Evolutionary conservation across 805 yeast species (phyloP), one percentile per base, ranked within the genome.

Genomic region (Sugiyamaella marilandica): DNA sequence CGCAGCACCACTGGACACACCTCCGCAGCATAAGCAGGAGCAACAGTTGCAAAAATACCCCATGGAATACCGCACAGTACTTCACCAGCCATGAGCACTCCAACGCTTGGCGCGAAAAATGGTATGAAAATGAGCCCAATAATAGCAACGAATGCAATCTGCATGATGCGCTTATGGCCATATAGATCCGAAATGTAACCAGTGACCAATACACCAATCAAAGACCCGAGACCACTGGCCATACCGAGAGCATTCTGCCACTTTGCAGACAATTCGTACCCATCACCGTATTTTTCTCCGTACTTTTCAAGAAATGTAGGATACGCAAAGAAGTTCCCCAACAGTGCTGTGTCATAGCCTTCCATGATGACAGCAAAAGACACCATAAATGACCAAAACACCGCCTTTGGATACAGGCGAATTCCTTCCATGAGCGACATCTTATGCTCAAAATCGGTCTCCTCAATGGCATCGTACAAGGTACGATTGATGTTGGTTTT

Each of bases 11-110:
- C 60, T 0, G 84, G 84, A 56, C 80, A 73, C 33, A 78, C 77
- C 57, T 80, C 84, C 18, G 80, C 68, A 18, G 83, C 80, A 59
- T 80, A 80, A 1, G 78, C 65, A 8, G 76, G 74, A 2, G 79
- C 70, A 58, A 80, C 62, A 29, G 77, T 71, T 51, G 73, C 77
- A 59, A 78, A 78, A 11, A 71, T 69, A 49, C 84, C 84, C 78
- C 80, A 78, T 3, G 76, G 74, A 37, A 80, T 45, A 26, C 66
- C 57, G 39, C 71, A 61, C 10, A 72, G 59, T 16, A 72, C 54
- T 55, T 70, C 69, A 14, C 73, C 76, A 13, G 59, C 71, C 26
- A 65, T 60, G 43, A 73, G 62, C 19, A 66, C 69, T 7, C 65
- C 66, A n/a, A 69, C 55, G 54, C 62, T 65, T 10, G 68, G 65